Evolutionary conservation across 2,329 filamentous ascomycete genomes (phyloP).

Genomic region (Setomelanomma holmii): DNA sequence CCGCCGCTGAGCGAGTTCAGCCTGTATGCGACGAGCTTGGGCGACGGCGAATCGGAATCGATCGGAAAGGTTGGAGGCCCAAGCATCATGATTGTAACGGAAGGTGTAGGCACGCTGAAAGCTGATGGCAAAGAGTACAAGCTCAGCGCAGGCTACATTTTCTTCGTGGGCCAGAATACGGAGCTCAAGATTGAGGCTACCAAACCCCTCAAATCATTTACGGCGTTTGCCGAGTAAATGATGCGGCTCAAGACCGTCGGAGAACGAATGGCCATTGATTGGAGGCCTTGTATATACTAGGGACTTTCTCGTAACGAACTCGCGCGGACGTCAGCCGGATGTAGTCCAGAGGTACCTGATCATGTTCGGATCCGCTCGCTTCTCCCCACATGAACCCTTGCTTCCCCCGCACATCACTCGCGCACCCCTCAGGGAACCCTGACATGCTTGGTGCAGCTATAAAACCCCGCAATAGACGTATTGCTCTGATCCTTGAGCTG

Average conservation of each 20-base stretch:
- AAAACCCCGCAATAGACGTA: conserved; percentile 25
- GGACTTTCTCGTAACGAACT: neutral
- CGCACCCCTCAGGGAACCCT: conserved; percentile 12
- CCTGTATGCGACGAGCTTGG: conserved; percentile 67
- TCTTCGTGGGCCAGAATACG: conserved; percentile 68
- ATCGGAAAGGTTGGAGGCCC: conserved; percentile 65
- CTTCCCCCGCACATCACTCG: conserved; percentile 38
- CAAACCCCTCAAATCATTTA: conserved; percentile 57
- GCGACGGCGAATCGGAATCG: conserved; percentile 64
- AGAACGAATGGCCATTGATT: conserved; percentile 21
- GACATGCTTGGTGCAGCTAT: conserved; percentile 24
- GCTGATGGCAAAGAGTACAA: conserved; percentile 61
- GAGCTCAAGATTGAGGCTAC: conserved; percentile 56
- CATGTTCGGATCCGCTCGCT: conserved; percentile 35
- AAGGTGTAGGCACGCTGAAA: conserved; percentile 64
- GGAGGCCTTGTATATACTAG: conserved; percentile 8
- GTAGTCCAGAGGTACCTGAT: conserved; percentile 4
- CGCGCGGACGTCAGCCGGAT: neutral
- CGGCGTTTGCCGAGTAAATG: conserved; percentile 54
- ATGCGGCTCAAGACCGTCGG: conserved; percentile 22
- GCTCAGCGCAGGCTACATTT: conserved; percentile 69
- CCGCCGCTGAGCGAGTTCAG: conserved; percentile 77
- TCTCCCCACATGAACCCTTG: conserved; percentile 31
- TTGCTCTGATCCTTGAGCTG: neutral
- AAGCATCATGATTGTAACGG: conserved; percentile 68